phyloP scores from a whole-genome alignment of 805 yeast genomes.

The Yamadazyma takamatsuzukensis region DNA sequence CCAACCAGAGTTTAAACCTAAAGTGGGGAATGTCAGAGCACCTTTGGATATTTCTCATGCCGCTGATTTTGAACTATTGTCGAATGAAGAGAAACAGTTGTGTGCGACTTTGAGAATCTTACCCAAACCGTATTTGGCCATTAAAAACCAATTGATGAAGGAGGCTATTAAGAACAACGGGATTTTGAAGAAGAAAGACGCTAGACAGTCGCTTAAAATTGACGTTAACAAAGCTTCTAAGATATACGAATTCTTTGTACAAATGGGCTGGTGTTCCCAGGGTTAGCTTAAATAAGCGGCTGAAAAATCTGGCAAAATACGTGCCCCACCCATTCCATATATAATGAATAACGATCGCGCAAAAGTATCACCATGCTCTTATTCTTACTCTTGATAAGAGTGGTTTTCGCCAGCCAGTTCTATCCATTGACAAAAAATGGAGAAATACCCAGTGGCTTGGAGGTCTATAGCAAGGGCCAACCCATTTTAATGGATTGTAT shows the following conservation, averaged over 20 bases:
- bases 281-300: slow-evolving; percentile 22
- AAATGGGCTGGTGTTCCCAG: slow-evolving; percentile 79
- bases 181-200: slow-evolving; percentile 71
- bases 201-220: slow-evolving; percentile 78
- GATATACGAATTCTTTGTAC: slow-evolving; percentile 88
- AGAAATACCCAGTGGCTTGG: slow-evolving; percentile 30
- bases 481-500: slow-evolving; percentile 56
- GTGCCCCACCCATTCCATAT: background rate
- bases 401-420: slow-evolving; percentile 20
- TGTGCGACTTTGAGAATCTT: slow-evolving; percentile 80
- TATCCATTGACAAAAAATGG: slow-evolving; percentile 36
- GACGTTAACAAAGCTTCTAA: slow-evolving; percentile 84
- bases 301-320: background rate
- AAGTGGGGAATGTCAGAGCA: slow-evolving; percentile 43
- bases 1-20: slow-evolving; percentile 39
- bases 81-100: slow-evolving; percentile 82
- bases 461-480: slow-evolving; percentile 39
- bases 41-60: slow-evolving; percentile 72
- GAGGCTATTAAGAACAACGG: slow-evolving; percentile 88
- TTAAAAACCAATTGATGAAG: slow-evolving; percentile 83
- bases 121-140: slow-evolving; percentile 92
- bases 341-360: background rate
- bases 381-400: background rate
- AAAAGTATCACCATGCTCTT: background rate
- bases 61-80: slow-evolving; percentile 75